phyloP scores from a whole-genome alignment of 2,329 filamentous ascomycete species.

The Fusarium floridanum region DNA sequence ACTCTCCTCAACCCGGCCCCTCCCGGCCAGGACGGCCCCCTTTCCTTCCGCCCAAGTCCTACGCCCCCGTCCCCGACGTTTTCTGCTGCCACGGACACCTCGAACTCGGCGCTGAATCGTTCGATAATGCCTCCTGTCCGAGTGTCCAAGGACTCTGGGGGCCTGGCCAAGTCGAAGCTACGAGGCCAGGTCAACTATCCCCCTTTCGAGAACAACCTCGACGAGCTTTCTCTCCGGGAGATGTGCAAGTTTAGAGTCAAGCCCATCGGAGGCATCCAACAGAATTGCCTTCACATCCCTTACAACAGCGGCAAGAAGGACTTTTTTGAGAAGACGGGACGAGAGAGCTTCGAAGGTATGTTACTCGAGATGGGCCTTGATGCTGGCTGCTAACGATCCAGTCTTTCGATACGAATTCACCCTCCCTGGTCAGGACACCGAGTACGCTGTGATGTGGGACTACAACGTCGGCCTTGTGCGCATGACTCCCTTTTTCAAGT shows the following conservation, averaged over 20 bases:
- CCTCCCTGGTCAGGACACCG: slow-evolving; percentile 73
- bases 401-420: slow-evolving; percentile 76
- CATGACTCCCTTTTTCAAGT: slow-evolving; percentile 96
- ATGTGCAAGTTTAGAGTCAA: slow-evolving; percentile 75
- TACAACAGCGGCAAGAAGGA: slow-evolving; percentile 96
- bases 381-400: slow-evolving; percentile 24
- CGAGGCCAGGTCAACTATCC: slow-evolving; percentile 79
- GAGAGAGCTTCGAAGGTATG: slow-evolving; percentile 89
- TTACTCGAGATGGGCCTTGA: background rate
- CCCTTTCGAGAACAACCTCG: slow-evolving; percentile 76
- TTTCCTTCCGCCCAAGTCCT: slow-evolving; percentile 56
- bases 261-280: slow-evolving; percentile 72
- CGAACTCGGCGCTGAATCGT: slow-evolving; percentile 14
- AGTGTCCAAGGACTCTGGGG: slow-evolving; percentile 62
- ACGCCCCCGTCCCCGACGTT: slow-evolving; percentile 34
- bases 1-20: slow-evolving; percentile 75
- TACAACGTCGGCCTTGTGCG: slow-evolving; percentile 94
- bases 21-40: slow-evolving; percentile 53
- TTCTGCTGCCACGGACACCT: slow-evolving; percentile 21
- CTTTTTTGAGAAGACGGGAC: slow-evolving; percentile 86
- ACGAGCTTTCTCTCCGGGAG: slow-evolving; percentile 67
- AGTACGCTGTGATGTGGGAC: slow-evolving; percentile 93
- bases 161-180: slow-evolving; percentile 66
- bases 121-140: slow-evolving; percentile 26
- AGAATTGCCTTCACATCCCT: slow-evolving; percentile 82